Conservation (phyloP, 257 asterid species). For the Gardenia jasminoides region DNA sequence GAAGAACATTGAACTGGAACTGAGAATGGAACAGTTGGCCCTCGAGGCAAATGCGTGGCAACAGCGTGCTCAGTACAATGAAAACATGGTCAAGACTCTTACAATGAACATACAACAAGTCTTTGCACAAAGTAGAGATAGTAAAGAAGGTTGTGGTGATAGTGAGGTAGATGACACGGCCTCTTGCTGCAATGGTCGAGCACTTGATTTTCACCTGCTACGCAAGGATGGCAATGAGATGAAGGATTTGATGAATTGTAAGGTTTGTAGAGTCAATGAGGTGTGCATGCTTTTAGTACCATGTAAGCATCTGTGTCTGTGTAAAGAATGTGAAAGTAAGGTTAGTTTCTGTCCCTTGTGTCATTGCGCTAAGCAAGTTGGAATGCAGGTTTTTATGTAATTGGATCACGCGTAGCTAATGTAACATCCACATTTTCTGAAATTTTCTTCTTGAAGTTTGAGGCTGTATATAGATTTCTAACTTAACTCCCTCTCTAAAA, state of each 20-base stretch:
- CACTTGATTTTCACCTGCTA: constrained; percentile 44
- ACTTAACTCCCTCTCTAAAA: too few species aligned
- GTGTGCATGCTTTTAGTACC: constrained; percentile 90
- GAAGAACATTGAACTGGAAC: constrained; percentile 79
- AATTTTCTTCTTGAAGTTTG: too few species aligned
- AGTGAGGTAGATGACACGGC: constrained; percentile 91
- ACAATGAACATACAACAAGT: constrained; percentile 71
- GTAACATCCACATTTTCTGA: constrained; percentile 25
- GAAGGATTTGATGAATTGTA: constrained; percentile 72
- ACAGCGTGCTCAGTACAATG: constrained; percentile 77
- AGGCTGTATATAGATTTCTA: too few species aligned
- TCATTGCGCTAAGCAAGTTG: constrained; percentile 64
- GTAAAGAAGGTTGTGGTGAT: constrained; percentile 98
- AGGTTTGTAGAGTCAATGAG: constrained; percentile 74
- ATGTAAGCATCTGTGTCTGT: constrained; percentile 93
- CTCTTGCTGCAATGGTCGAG: constrained; percentile 71
- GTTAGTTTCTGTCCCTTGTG: constrained; percentile 80
- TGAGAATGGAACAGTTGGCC: constrained; percentile 62
- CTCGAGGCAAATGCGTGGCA: constrained; percentile 88
- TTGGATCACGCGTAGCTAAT: constrained; percentile 31
- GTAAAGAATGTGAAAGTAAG: constrained; percentile 87
- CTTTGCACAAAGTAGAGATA: constrained; percentile 70
- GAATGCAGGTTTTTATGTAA: constrained; percentile 87
- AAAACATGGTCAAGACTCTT: constrained; percentile 71
- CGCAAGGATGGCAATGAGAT: constrained; percentile 43